Conservation (phyloP, 768 basidiomycete genomes). For the Harrya chromipes region DNA sequence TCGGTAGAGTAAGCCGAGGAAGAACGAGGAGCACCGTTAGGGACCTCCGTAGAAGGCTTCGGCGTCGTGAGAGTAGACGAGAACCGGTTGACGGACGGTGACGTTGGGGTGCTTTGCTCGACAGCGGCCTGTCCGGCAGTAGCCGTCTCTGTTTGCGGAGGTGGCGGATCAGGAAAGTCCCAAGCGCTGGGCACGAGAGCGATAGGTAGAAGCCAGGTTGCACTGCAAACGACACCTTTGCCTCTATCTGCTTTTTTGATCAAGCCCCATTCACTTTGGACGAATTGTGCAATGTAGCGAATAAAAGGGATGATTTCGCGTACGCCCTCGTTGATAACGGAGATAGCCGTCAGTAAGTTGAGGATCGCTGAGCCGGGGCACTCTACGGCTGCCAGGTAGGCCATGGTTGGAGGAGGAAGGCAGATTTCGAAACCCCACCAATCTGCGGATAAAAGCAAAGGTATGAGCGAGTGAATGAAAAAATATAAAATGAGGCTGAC, state of each 20-base stretch:
- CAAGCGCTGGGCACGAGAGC: constrained; percentile 77
- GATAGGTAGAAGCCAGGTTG: constrained; percentile 87
- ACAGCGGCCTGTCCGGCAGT: constrained; percentile 6
- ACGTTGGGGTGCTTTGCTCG: constrained; percentile 17
- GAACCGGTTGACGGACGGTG: constrained; percentile 21
- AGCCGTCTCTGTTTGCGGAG: constrained; percentile 28
- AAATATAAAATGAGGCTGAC: constrained; percentile 42
- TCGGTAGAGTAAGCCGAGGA: constrained; percentile 31
- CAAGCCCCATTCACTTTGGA: constrained; percentile 68
- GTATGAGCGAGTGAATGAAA: constrained; percentile 4
- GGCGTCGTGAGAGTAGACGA: constrained; percentile 27
- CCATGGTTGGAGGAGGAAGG: constrained; percentile 68
- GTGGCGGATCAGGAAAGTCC: constrained; percentile 58
- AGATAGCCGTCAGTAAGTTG: constrained; percentile 71
- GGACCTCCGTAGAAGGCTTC: constrained; percentile 28
- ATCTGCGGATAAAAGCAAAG: constrained; percentile 42
- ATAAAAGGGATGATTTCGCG: constrained; percentile 83
- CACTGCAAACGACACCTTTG: constrained; percentile 80
- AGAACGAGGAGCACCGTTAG: constrained; percentile 16
- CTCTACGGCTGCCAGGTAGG: constrained; percentile 60
- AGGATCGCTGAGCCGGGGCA: constrained; percentile 54
- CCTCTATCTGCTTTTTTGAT: constrained; percentile 67
- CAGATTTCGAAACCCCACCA: constrained; percentile 90
- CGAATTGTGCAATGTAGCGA: constrained; percentile 76
- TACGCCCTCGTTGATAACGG: constrained; percentile 68